Percentiles rank a stretch among this genome's conserved stretches.
These are phyloP conservation scores for Andrographis paniculata DNA, from an alignment of 305 asterid species.

Conservation along the genomic window DNA sequence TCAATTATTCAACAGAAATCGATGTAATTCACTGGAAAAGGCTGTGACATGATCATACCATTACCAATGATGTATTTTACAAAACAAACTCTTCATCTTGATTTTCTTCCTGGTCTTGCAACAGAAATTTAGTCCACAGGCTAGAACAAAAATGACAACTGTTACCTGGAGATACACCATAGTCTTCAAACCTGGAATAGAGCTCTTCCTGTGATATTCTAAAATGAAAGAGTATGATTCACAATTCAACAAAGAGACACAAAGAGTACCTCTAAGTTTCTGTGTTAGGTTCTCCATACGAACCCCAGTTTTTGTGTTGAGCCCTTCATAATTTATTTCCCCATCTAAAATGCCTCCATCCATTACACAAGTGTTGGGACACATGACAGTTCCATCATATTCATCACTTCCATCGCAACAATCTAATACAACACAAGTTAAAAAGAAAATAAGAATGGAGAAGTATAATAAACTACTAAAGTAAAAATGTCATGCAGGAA, in stretches of 20 bases:
- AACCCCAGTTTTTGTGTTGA: slow-evolving; percentile 30
- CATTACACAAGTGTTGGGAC: slow-evolving; percentile 75
- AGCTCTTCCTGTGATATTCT: slow-evolving; percentile 12
- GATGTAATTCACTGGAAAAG: too few relatives aligned
- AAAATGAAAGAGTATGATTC: slow-evolving; percentile 3
- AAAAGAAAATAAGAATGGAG: slow-evolving; percentile 12
- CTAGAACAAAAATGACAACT: slow-evolving; percentile 35
- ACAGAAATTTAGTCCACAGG: slow-evolving; percentile 26
- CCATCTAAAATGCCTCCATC: slow-evolving; percentile 67
- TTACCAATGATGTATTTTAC: too few relatives aligned
- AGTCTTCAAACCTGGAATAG: slow-evolving; percentile 59
- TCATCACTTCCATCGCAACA: slow-evolving; percentile 99
- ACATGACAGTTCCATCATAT: slow-evolving; percentile 52
- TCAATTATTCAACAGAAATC: too few relatives aligned
- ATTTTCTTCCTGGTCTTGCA: slow-evolving; percentile 50
- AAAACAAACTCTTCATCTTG: slow-evolving; percentile 27
- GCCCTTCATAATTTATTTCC: slow-evolving; percentile 29
- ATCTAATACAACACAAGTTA: slow-evolving; percentile 33
- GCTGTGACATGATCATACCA: too few relatives aligned
- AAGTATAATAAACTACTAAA: too few relatives aligned
- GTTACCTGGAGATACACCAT: slow-evolving; percentile 49
- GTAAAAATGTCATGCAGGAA: too few relatives aligned
- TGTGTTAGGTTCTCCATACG: slow-evolving; percentile 35
- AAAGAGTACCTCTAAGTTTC: slow-evolving; percentile 43
- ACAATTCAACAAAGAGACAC: not conserved